These are phyloP conservation scores for Xanthoconium stramineum DNA, from an alignment of 768 basidiomycete genomes.

Conservation along the genomic window DNA sequence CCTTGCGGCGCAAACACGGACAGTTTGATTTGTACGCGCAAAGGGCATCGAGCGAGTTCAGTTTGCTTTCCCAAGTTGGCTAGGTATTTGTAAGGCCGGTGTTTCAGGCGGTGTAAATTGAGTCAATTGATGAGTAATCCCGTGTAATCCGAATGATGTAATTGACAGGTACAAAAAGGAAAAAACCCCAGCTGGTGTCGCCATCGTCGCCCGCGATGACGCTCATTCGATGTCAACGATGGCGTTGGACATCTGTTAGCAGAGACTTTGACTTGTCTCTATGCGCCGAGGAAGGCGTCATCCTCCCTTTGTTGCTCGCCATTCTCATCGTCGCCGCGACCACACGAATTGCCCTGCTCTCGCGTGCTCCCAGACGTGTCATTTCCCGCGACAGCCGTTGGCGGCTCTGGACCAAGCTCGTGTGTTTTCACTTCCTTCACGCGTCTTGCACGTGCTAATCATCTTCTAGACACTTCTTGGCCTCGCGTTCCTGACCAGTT, in stretches of 20 bases:
- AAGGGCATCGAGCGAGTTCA: conserved; percentile 14
- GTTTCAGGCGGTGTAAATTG: too few species aligned
- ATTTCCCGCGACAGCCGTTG: conserved; percentile 48
- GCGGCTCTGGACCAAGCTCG: conserved; percentile 62
- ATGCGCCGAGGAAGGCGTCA: conserved; percentile 75
- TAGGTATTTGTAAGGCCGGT: too few species aligned
- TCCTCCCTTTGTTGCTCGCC: conserved; percentile 54
- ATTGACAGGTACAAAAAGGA: not conserved
- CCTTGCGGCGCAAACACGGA: conserved; percentile 7
- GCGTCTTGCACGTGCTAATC: not conserved
- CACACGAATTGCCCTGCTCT: conserved; percentile 35
- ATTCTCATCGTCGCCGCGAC: conserved; percentile 43
- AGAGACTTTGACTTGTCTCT: conserved; percentile 75
- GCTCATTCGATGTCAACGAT: conserved; percentile 44
- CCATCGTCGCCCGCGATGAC: conserved; percentile 30
- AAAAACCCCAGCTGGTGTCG: not conserved
- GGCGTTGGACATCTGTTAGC: conserved; percentile 52
- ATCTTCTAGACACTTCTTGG: conserved; percentile 43
- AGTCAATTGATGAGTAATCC: too few species aligned
- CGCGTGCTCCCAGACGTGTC: conserved; percentile 23
- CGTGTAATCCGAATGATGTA: not conserved
- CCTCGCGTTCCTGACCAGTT: conserved; percentile 46
- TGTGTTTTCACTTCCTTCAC: conserved; percentile 34
- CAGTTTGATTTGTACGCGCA: conserved; percentile 17
- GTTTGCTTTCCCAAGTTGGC: conserved; percentile 6